Evolutionary conservation across 139 green algal genomes (phyloP).

Genomic region (Chlorella vulgaris): DNA sequence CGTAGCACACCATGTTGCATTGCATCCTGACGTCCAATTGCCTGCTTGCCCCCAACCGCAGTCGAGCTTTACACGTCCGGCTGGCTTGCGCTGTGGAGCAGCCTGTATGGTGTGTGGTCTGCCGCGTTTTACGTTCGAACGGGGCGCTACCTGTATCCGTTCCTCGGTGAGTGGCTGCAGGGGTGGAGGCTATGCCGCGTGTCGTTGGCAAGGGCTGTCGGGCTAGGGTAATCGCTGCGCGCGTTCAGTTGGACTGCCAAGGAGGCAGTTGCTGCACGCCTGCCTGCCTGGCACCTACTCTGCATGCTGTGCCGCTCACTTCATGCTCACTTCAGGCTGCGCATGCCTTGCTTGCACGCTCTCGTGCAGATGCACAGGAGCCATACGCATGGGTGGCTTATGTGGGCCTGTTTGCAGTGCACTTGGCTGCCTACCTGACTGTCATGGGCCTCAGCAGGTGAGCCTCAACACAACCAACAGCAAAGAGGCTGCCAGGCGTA

Average conservation of each 20-base stretch:
- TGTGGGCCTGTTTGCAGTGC: conserved; percentile 12
- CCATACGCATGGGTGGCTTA: conserved; percentile 21
- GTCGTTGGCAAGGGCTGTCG: too few species aligned
- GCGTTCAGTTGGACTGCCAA: too few species aligned
- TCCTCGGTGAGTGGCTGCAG: conserved; percentile 2
- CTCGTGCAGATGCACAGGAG: conserved; percentile 15
- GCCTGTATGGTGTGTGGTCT: conserved; percentile 21
- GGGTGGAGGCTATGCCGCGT: background rate
- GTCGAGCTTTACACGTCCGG: background rate
- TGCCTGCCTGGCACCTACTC: background rate
- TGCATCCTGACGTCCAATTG: background rate
- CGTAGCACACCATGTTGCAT: too few species aligned
- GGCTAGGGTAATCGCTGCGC: too few species aligned
- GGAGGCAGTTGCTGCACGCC: too few species aligned
- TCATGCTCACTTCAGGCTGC: background rate
- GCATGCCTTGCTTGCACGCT: background rate
- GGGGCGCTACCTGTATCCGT: conserved; percentile 28
- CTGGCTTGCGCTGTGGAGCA: conserved; percentile 20
- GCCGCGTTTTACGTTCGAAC: background rate
- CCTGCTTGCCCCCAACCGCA: background rate
- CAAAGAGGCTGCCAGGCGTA: too few species aligned
- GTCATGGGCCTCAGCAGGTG: background rate
- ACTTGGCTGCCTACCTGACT: conserved; percentile 6
- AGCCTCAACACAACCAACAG: too few species aligned
- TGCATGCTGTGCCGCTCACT: background rate